Conservation (phyloP, 306 rosid species). For the Biancaea sappan region DNA sequence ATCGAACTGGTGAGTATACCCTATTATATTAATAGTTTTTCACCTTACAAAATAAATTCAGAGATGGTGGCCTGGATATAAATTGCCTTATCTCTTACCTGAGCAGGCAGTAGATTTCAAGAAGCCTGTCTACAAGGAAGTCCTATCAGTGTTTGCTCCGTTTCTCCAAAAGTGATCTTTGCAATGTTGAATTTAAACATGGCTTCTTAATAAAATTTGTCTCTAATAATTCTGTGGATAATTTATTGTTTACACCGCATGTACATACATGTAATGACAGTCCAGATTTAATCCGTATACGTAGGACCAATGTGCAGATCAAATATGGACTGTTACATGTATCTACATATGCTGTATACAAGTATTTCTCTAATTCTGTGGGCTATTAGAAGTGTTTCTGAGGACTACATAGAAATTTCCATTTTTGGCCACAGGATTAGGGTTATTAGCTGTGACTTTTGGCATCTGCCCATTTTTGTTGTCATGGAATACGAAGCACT, state of each 20-base stretch:
- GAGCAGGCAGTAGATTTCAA: constrained; percentile 85
- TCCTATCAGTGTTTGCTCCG: constrained; percentile 61
- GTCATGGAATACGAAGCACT: too few species aligned
- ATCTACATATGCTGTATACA: too few species aligned
- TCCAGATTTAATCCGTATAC: not conserved
- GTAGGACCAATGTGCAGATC: not conserved
- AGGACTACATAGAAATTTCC: not conserved
- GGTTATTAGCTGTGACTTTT: not conserved
- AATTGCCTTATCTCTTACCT: constrained; percentile 20
- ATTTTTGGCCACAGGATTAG: not conserved
- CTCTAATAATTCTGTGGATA: not conserved
- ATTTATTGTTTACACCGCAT: not conserved
- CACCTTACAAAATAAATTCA: not conserved
- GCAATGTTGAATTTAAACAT: not conserved
- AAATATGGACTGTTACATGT: not conserved
- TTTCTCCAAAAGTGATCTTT: constrained; percentile 47
- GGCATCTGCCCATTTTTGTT: not conserved
- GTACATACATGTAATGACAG: not conserved
- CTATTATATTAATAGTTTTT: constrained; percentile 8
- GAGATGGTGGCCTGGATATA: not conserved
- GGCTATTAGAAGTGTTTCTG: not conserved
- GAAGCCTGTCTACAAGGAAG: constrained; percentile 92
- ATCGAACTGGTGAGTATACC: constrained; percentile 62
- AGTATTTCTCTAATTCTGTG: not conserved
- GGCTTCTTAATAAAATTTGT: not conserved